phyloP scores from a whole-genome alignment of 208 protist species.

The Leishmania gerbilli region DNA sequence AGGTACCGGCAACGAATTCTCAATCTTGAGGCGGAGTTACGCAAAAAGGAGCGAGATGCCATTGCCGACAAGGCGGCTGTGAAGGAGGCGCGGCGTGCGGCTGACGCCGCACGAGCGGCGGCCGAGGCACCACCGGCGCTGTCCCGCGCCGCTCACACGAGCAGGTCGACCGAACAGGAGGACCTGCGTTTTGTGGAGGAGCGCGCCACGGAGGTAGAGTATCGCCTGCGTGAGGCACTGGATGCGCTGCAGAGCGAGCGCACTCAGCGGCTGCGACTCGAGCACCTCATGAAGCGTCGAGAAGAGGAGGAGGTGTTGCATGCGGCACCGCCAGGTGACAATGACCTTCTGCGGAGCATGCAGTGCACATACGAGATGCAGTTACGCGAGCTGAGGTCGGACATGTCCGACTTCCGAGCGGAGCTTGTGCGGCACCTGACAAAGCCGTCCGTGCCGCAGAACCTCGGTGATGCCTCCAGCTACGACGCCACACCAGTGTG shows the following conservation, averaged over 20 bases:
- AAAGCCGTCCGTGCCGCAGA: background rate
- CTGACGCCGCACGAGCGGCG: background rate
- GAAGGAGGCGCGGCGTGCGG: conserved; percentile 24
- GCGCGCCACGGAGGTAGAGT: conserved; percentile 22
- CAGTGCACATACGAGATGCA: conserved; percentile 26
- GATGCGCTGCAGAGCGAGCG: conserved; percentile 42
- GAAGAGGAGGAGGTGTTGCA: conserved; percentile 16
- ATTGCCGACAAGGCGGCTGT: conserved; percentile 12
- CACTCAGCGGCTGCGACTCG: conserved; percentile 30
- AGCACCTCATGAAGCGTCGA: conserved; percentile 20
- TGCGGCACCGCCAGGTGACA: background rate
- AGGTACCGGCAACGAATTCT: conserved; percentile 62
- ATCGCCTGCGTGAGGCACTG: conserved; percentile 32
- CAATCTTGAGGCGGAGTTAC: conserved; percentile 47
- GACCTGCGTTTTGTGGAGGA: conserved; percentile 28
- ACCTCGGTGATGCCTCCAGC: background rate
- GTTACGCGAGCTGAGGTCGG: conserved; percentile 20
- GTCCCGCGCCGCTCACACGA: conserved; percentile 7
- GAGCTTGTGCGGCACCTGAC: conserved; percentile 15
- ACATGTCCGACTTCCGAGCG: conserved; percentile 22
- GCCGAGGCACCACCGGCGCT: background rate
- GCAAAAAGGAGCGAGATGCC: conserved; percentile 21
- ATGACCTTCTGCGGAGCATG: background rate
- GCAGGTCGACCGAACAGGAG: conserved; percentile 23
- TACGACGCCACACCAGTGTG: background rate